Conservation (phyloP, 2,329 filamentous ascomycete species). For the Penicillium olsonii region DNA sequence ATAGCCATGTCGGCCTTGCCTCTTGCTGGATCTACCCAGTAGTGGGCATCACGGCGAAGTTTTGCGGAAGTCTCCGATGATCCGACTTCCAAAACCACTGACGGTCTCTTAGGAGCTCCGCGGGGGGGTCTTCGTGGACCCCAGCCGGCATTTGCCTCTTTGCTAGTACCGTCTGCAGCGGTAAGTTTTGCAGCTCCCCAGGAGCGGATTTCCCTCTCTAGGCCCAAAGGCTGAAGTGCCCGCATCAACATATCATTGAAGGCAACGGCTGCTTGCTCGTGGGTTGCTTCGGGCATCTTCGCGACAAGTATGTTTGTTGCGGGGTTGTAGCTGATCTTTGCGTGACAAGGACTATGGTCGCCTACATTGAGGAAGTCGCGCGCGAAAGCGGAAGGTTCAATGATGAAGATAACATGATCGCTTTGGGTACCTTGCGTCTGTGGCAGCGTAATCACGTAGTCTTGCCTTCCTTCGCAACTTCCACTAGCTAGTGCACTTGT, state of each 20-base stretch:
- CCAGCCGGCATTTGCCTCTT: slow-evolving; percentile 6
- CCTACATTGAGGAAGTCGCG: no score
- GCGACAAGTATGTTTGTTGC: not conserved
- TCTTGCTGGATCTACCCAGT: slow-evolving; percentile 2
- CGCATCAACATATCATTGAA: not conserved
- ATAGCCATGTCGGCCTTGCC: slow-evolving; percentile 1
- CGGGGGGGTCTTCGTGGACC: slow-evolving; percentile 3
- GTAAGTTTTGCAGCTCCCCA: slow-evolving; percentile 1
- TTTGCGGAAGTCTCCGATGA: not conserved
- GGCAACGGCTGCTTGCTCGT: not conserved
- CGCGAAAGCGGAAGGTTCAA: not conserved
- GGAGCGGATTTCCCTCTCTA: not conserved
- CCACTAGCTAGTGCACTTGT: not conserved
- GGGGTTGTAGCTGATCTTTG: not conserved
- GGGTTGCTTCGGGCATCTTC: slow-evolving; percentile 1
- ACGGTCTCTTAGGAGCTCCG: slow-evolving; percentile 1
- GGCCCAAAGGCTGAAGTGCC: not conserved
- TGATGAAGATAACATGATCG: slow-evolving; percentile 5
- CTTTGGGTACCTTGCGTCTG: slow-evolving; percentile 1
- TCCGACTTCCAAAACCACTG: slow-evolving; percentile 1
- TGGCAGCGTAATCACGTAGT: not conserved
- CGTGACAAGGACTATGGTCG: no score
- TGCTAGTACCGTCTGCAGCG: not conserved
- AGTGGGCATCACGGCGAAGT: not conserved
- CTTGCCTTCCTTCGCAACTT: not conserved